phyloP scores from a whole-genome alignment of 192 early-diverging fungal genomes.

The Spizellomyces sp. region DNA sequence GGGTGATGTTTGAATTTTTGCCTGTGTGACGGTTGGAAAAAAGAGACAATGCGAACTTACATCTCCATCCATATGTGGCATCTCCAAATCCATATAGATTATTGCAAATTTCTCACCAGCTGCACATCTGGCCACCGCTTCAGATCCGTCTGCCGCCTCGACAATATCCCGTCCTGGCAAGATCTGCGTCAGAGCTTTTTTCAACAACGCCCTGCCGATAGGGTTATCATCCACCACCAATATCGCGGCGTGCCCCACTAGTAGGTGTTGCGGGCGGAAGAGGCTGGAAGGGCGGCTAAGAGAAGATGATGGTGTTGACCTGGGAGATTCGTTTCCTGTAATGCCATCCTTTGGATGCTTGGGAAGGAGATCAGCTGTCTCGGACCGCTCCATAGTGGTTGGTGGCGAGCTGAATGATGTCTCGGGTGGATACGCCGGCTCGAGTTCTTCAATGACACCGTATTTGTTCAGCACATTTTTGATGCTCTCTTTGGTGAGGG shows the following conservation, averaged over 20 bases:
- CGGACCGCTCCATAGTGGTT: neutral
- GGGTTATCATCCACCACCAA: conserved; percentile 28
- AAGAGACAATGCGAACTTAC: conserved; percentile 10
- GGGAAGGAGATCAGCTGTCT: too few species aligned
- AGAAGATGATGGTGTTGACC: neutral
- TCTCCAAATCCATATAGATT: conserved; percentile 17
- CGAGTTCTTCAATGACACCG: neutral
- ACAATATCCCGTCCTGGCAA: conserved; percentile 24
- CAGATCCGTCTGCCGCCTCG: conserved; percentile 17
- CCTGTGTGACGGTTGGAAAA: neutral
- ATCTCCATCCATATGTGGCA: conserved; percentile 22
- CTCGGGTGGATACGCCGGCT: neutral
- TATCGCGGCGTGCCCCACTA: conserved; percentile 1
- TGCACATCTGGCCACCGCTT: conserved; percentile 18
- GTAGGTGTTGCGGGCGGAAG: neutral
- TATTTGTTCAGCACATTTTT: neutral
- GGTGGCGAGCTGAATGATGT: neutral
- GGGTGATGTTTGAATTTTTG: neutral
- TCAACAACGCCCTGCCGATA: neutral
- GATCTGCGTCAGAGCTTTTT: neutral
- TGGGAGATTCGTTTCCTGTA: neutral
- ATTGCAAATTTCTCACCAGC: conserved; percentile 26
- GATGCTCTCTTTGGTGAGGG: conserved; percentile 3
- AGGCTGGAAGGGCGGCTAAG: neutral
- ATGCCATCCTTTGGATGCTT: neutral